Conservation (phyloP, 805 yeast species). For the Starmerella vitae region DNA sequence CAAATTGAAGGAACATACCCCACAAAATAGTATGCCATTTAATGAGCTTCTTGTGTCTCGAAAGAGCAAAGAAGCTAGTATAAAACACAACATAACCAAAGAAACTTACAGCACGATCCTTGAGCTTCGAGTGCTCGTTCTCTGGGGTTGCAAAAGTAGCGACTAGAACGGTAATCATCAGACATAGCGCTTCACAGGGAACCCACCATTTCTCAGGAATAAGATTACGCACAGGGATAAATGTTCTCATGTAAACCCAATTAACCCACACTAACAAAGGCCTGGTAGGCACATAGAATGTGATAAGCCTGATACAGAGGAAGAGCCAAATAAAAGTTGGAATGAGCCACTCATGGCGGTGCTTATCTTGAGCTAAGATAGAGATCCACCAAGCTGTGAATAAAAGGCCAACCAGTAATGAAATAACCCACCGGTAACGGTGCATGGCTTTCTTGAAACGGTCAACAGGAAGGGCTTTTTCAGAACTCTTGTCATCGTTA, state of each 20-base stretch:
- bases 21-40: conserved; percentile 48
- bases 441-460: conserved; percentile 4
- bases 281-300: conserved; percentile 36
- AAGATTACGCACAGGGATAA: conserved; percentile 21
- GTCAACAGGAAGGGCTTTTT: conserved; percentile 5
- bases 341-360: conserved; percentile 42
- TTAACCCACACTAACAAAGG: conserved; percentile 23
- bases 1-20: conserved; percentile 47
- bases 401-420: conserved; percentile 27
- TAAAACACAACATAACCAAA: conserved; percentile 41
- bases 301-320: conserved; percentile 39
- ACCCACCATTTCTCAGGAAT: conserved; percentile 35
- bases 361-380: conserved; percentile 37
- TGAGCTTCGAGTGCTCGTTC: conserved; percentile 34
- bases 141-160: conserved; percentile 41
- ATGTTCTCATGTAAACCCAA: conserved; percentile 26
- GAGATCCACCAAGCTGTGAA: conserved; percentile 49
- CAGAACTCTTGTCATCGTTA: conserved; percentile 1
- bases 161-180: conserved; percentile 37
- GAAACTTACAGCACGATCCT: conserved; percentile 46
- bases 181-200: conserved; percentile 34
- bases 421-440: conserved; percentile 22
- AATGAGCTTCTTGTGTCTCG: conserved; percentile 34
- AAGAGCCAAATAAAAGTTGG: conserved; percentile 42
- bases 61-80: conserved; percentile 33